Conservation (phyloP, 768 basidiomycete genomes). For the Hygrocybe punicea region DNA sequence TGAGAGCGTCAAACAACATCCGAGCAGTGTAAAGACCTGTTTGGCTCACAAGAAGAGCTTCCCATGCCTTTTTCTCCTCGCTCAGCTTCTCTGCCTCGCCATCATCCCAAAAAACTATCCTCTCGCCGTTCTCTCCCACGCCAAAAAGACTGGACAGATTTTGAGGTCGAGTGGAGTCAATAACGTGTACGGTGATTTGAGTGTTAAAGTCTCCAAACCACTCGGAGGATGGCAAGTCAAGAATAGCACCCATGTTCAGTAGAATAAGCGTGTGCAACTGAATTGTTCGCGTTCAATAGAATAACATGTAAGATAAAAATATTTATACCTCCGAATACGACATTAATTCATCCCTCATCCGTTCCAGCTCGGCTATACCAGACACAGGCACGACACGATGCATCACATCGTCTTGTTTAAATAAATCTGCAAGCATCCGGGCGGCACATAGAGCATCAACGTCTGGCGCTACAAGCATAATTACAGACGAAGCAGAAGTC, state of each 20-base stretch:
- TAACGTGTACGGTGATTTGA: constrained; percentile 77
- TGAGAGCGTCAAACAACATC: constrained; percentile 4
- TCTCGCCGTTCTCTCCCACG: constrained; percentile 59
- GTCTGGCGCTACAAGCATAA: constrained; percentile 83
- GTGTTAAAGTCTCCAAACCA: constrained; percentile 74
- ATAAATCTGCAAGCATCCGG: constrained; percentile 81
- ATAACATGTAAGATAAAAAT: neutral
- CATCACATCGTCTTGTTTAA: constrained; percentile 91
- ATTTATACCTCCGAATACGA: constrained; percentile 18
- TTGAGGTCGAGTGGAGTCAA: constrained; percentile 90
- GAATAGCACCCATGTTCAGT: constrained; percentile 86
- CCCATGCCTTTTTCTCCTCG: constrained; percentile 78
- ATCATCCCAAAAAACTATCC: constrained; percentile 91
- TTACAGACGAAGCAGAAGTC: constrained; percentile 77
- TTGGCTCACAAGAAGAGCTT: constrained; percentile 69
- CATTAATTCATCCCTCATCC: constrained; percentile 19
- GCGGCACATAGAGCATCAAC: constrained; percentile 92
- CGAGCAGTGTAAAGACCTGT: neutral
- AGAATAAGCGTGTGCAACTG: constrained; percentile 88
- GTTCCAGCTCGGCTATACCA: constrained; percentile 59
- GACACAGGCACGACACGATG: constrained; percentile 88
- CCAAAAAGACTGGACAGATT: constrained; percentile 85
- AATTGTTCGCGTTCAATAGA: neutral
- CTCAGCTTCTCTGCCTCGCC: constrained; percentile 68
- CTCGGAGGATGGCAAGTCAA: constrained; percentile 69